Evolutionary conservation across 768 basidiomycete species (phyloP), one percentile per base, ranked within the genome.

Genomic region (Hypholoma sublateritium): DNA sequence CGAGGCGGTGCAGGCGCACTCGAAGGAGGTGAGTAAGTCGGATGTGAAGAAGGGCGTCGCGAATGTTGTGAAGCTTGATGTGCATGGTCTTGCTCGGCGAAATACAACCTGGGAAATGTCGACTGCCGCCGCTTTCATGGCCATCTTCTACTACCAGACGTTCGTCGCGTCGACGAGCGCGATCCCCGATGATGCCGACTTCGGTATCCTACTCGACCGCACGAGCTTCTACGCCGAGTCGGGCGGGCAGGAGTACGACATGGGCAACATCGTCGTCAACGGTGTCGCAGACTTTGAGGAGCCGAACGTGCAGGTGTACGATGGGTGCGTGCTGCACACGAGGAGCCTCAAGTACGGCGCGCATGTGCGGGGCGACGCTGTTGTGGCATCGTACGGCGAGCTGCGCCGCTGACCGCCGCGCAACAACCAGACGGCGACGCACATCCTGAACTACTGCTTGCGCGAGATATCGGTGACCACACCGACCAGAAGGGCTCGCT

Each of bases 401-500:
- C 83, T 92, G 34, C 92, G 97, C 36, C 85, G 97, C 50, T 94
- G 93, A 91, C 95, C 96, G 0, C 76, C 98, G 48, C 87, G 95
- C 52, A 98, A 93, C 74, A 99, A 99, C 67, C 97, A 99, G 75
- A 98, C 97, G 24, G 97, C 89, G 19, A 99, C 97, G 0, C 97
- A 99, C 70, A 97, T 99, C 64, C 89, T 99, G 64, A 99, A 99
- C 77, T 99, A 81, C 67, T 84, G 79, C 52, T 83, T 99, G 3
- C 90, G 97, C 36, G 97, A 98, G 67, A 84, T 93, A 9, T 98
- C 11, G 97, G 97, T 21, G 95, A 98, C 69, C 97, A 98, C 67
- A 89, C 98, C 58, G 97, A 98, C 71, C 97, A 99, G 70, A 97
- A 92, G 69, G 97, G 97, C 28, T 98, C 97, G 3, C 85, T 99